A percentile compares a stretch with the other conserved stretches of the same genome.
These are phyloP conservation scores for Eurotiales sp. DNA, from an alignment of 2,329 filamentous ascomycete genomes.

Conservation along the genomic window DNA sequence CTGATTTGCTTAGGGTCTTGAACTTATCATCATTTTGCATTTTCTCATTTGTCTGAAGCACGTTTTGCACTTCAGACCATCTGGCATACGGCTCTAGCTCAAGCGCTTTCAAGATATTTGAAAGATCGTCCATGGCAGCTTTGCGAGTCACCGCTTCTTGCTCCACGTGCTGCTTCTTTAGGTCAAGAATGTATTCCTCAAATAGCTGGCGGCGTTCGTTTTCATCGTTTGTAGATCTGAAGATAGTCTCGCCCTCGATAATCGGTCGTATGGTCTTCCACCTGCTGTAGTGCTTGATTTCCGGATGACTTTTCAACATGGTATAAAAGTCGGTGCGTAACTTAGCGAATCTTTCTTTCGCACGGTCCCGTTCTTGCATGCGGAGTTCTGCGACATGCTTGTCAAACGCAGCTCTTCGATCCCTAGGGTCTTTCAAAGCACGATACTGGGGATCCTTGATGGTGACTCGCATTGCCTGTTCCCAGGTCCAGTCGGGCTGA, in stretches of 20 bases:
- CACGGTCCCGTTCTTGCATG: constrained; percentile 87
- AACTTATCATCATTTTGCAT: constrained; percentile 83
- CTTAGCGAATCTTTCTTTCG: constrained; percentile 88
- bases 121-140: constrained; percentile 78
- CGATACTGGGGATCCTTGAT: constrained; percentile 91
- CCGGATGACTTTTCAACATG: constrained; percentile 93
- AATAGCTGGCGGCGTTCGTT: constrained; percentile 84
- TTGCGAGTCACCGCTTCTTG: constrained; percentile 68
- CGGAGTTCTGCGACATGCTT: constrained; percentile 91
- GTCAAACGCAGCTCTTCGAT: constrained; percentile 86
- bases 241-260: constrained; percentile 92
- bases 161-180: constrained; percentile 77
- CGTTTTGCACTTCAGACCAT: constrained; percentile 84
- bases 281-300: constrained; percentile 94
- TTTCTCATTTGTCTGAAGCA: constrained; percentile 71
- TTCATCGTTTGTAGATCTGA: constrained; percentile 85
- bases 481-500: constrained; percentile 89
- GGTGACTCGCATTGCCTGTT: constrained; percentile 78
- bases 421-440: constrained; percentile 86
- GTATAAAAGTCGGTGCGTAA: constrained; percentile 89
- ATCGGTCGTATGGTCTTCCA: constrained; percentile 96
- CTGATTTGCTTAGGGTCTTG: constrained; percentile 77
- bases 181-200: constrained; percentile 82
- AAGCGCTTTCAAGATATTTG: constrained; percentile 71
- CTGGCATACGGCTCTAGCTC: constrained; percentile 89